phyloP scores from a whole-genome alignment of 306 rosid genomes.

The Luffa aegyptiaca region DNA sequence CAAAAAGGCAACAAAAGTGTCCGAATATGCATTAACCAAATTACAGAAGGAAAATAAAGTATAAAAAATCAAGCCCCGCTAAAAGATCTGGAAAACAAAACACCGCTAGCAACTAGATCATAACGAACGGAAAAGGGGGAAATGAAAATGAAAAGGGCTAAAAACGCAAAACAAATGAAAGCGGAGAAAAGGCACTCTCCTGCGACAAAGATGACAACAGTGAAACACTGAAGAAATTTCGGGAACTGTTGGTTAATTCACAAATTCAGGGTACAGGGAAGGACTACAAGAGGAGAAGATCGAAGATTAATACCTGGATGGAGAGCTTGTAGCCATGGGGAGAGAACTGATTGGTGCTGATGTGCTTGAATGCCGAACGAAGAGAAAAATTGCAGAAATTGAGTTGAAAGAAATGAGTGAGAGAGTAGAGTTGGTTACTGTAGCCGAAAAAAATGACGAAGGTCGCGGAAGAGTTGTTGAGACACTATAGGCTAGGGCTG shows the following conservation, averaged over 20 bases:
- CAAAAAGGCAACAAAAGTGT: not conserved
- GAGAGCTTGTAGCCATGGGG: not conserved
- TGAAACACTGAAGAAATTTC: not conserved
- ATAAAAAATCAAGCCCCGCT: not conserved
- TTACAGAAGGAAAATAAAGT: not conserved
- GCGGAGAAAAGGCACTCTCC: not conserved
- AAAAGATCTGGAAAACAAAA: not conserved
- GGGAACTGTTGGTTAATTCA: not conserved
- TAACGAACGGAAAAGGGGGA: not conserved
- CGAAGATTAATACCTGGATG: not conserved
- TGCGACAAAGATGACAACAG: not conserved
- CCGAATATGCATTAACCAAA: not conserved
- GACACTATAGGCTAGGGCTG: not conserved
- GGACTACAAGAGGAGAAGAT: not conserved
- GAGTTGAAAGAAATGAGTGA: not conserved
- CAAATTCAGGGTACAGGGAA: not conserved
- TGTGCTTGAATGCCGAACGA: not conserved
- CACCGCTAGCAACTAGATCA: not conserved
- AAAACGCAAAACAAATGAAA: not conserved
- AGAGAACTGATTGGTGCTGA: not conserved
- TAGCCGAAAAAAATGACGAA: not conserved
- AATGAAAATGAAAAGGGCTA: not conserved
- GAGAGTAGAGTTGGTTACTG: not conserved
- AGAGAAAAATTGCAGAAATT: not conserved
- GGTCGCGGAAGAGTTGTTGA: not conserved